A percentile compares a stretch with the other conserved stretches of the same genome.
These are phyloP conservation scores for Russula compacta DNA, from an alignment of 768 basidiomycete genomes.

Conservation along the genomic window DNA sequence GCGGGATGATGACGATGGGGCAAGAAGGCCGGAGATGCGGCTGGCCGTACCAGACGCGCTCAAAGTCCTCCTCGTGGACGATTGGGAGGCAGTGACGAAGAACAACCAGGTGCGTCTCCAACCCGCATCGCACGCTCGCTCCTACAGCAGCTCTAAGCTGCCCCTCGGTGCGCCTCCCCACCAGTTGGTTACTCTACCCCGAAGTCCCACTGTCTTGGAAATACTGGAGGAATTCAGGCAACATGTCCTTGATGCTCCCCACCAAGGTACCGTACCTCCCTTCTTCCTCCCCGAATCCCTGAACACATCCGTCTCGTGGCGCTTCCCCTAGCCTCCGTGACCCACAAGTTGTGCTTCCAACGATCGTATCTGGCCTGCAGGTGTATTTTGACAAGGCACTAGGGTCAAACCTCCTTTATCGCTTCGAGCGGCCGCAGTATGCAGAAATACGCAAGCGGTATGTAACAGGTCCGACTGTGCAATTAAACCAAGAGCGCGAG, in stretches of 20 bases:
- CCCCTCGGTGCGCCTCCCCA: not conserved
- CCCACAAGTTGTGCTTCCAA: slow-evolving; percentile 60
- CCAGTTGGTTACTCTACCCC: slow-evolving; percentile 81
- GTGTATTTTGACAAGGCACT: slow-evolving; percentile 92
- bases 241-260: slow-evolving; percentile 43
- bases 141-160: not conserved
- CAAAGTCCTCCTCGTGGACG: slow-evolving; percentile 85
- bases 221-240: slow-evolving; percentile 72
- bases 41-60: slow-evolving; percentile 83
- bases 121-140: not conserved
- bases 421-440: slow-evolving; percentile 93
- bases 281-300: not conserved
- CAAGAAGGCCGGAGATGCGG: slow-evolving; percentile 82
- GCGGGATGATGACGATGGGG: slow-evolving; percentile 74
- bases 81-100: slow-evolving; percentile 97
- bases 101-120: slow-evolving; percentile 61
- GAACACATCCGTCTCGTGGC: not conserved
- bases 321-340: slow-evolving; percentile 47
- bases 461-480: slow-evolving; percentile 63
- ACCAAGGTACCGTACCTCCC: slow-evolving; percentile 30
- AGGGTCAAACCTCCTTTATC: slow-evolving; percentile 84
- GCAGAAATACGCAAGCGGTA: slow-evolving; percentile 65
- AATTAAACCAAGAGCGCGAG: slow-evolving; percentile 62
- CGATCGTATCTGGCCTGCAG: slow-evolving; percentile 75
- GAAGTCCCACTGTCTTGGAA: slow-evolving; percentile 67